phyloP scores from a whole-genome alignment of 352 stramenopile species.

The Phytophthora tubulina region DNA sequence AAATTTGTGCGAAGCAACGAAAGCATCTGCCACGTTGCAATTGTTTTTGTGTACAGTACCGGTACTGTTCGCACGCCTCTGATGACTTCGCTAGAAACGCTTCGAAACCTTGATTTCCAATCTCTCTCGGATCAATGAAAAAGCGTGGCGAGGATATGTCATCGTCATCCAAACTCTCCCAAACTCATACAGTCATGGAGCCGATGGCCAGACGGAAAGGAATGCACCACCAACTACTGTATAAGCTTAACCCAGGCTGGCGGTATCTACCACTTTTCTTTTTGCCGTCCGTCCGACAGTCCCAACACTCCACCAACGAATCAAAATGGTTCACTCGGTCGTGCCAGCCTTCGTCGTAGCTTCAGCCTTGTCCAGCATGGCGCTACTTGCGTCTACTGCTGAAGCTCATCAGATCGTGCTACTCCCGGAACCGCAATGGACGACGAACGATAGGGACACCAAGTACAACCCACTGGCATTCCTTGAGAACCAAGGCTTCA shows the following conservation, averaged over 20 bases:
- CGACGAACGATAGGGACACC: constrained; percentile 35
- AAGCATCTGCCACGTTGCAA: too few relatives aligned
- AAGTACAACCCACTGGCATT: constrained; percentile 58
- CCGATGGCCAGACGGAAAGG: background rate
- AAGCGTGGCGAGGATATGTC: constrained; percentile 3
- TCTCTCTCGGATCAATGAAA: constrained; percentile 22
- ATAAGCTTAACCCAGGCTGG: too few relatives aligned
- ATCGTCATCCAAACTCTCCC: too few relatives aligned
- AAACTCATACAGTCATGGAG: background rate
- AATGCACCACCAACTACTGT: background rate
- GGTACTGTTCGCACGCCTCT: too few relatives aligned
- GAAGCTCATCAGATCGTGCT: constrained; percentile 52
- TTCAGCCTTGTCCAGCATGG: constrained; percentile 33
- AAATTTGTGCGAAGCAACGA: too few relatives aligned
- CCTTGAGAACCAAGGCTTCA: constrained; percentile 56
- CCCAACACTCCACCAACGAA: background rate
- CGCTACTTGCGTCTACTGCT: constrained; percentile 23
- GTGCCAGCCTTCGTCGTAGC: constrained; percentile 27
- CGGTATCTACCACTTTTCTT: constrained; percentile 12
- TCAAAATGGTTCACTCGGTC: constrained; percentile 25
- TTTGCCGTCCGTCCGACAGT: constrained; percentile 27
- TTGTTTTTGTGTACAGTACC: too few relatives aligned
- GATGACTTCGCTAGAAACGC: background rate
- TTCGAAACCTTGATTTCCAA: constrained; percentile 15
- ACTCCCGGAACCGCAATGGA: constrained; percentile 42